These are phyloP conservation scores for Peterozyma toletana DNA, from an alignment of 805 yeast species.

Conservation along the genomic window DNA sequence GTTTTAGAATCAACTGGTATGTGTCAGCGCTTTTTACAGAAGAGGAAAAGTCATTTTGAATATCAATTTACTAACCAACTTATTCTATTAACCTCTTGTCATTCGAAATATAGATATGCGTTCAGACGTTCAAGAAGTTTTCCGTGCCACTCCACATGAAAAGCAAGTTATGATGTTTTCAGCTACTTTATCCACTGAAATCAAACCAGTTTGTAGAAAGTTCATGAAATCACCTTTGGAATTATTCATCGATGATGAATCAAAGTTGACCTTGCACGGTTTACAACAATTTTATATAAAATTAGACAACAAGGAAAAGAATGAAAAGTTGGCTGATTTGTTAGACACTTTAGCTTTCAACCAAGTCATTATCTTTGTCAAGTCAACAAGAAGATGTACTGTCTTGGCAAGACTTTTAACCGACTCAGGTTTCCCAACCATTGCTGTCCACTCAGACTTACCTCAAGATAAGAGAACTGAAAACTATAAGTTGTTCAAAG, in stretches of 20 bases:
- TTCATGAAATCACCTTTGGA: constrained; percentile 98
- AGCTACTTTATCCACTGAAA: constrained; percentile 90
- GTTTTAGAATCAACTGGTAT: constrained; percentile 61
- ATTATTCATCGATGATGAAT: constrained; percentile 95
- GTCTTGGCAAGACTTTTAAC: constrained; percentile 83
- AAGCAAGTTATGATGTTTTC: constrained; percentile 99
- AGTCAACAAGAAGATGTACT: constrained; percentile 85
- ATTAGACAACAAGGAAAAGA: constrained; percentile 85
- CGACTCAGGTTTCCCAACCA: constrained; percentile 94
- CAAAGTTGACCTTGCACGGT: constrained; percentile 95
- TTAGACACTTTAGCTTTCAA: constrained; percentile 93
- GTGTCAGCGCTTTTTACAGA: constrained; percentile 7
- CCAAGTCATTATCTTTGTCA: constrained; percentile 96
- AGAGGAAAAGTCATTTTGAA: too few relatives aligned
- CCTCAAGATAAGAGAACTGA: constrained; percentile 98
- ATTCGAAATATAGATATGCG: constrained; percentile 70
- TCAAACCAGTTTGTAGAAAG: constrained; percentile 94
- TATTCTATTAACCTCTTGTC: not conserved
- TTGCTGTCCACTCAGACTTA: constrained; percentile 92
- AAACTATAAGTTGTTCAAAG: constrained; percentile 92
- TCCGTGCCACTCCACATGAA: constrained; percentile 96
- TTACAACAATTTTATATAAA: constrained; percentile 94
- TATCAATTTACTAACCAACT: constrained; percentile 1
- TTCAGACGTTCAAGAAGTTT: constrained; percentile 96
- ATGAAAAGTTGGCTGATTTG: constrained; percentile 84